These are phyloP conservation scores for Candida incommunis DNA, from an alignment of 805 yeast species.

Conservation along the genomic window DNA sequence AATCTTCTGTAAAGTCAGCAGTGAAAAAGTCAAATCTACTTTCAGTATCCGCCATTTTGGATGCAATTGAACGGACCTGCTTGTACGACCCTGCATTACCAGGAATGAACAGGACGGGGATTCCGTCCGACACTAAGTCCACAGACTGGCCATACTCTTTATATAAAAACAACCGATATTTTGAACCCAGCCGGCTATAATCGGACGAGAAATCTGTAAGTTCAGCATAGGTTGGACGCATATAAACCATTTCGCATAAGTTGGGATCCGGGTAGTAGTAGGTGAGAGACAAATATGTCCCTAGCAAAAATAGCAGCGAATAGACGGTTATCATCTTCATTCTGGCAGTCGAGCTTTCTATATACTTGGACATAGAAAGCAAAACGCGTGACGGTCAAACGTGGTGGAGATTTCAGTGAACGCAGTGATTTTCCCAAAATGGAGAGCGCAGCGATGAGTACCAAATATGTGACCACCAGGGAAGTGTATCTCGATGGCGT, in stretches of 20 bases:
- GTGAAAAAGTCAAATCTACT: constrained; percentile 65
- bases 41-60: constrained; percentile 23
- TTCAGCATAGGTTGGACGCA: constrained; percentile 11
- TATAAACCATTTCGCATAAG: constrained; percentile 11
- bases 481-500: too few species aligned
- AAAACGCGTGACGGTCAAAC: background rate
- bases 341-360: background rate
- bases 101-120: constrained; percentile 87
- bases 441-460: too few species aligned
- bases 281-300: background rate
- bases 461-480: too few species aligned
- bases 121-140: constrained; percentile 42
- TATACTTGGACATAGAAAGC: background rate
- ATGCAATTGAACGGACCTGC: constrained; percentile 86
- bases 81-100: constrained; percentile 94
- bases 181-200: constrained; percentile 58
- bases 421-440: too few species aligned
- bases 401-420: background rate
- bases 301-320: background rate
- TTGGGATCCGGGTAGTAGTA: constrained; percentile 4
- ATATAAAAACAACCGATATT: constrained; percentile 74
- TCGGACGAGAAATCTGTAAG: constrained; percentile 15
- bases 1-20: constrained; percentile 90
- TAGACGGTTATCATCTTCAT: background rate
- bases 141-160: constrained; percentile 51